A percentile compares a stretch with the other conserved stretches of the same genome.
phyloP scores from a whole-genome alignment of 495 filamentous ascomycete species.

The Chaetomium fimeti region DNA sequence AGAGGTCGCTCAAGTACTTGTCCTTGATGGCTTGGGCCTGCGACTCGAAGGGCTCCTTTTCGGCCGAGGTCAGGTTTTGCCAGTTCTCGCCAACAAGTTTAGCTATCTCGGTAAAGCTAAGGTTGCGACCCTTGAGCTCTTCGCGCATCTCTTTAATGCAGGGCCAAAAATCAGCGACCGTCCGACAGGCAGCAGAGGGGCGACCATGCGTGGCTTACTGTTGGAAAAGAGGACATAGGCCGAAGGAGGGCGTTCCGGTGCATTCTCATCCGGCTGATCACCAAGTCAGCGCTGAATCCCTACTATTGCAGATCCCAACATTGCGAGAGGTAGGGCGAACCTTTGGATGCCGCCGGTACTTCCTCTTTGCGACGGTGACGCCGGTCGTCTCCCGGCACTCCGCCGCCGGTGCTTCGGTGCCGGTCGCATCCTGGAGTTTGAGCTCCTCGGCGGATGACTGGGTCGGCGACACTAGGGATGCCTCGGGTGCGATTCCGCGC shows the following conservation, averaged over 20 bases:
- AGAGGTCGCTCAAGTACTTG: slow-evolving; percentile 62
- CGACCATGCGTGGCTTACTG: slow-evolving; percentile 52
- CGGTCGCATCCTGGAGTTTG: slow-evolving; percentile 33
- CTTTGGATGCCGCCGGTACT: slow-evolving; percentile 79
- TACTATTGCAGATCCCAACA: background rate
- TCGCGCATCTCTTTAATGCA: slow-evolving; percentile 65
- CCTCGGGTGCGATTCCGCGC: slow-evolving; percentile 55
- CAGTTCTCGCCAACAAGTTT: slow-evolving; percentile 78
- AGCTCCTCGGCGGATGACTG: slow-evolving; percentile 42
- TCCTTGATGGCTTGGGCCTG: slow-evolving; percentile 69
- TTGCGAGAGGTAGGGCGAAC: slow-evolving; percentile 35
- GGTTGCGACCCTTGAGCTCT: slow-evolving; percentile 65
- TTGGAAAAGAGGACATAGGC: slow-evolving; percentile 85
- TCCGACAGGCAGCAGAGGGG: background rate
- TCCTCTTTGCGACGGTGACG: slow-evolving; percentile 55
- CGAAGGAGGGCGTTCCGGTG: slow-evolving; percentile 72
- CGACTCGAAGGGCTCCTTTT: slow-evolving; percentile 68
- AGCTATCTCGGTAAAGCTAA: slow-evolving; percentile 78
- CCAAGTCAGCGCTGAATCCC: slow-evolving; percentile 15
- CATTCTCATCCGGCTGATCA: slow-evolving; percentile 67
- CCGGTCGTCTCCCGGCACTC: slow-evolving; percentile 38
- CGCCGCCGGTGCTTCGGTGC: slow-evolving; percentile 32
- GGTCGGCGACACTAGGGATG: slow-evolving; percentile 42
- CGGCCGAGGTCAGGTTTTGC: slow-evolving; percentile 62
- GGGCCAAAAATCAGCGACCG: slow-evolving; percentile 5